phyloP scores from a whole-genome alignment of 2,329 filamentous ascomycete genomes.

The Periconia sp. region DNA sequence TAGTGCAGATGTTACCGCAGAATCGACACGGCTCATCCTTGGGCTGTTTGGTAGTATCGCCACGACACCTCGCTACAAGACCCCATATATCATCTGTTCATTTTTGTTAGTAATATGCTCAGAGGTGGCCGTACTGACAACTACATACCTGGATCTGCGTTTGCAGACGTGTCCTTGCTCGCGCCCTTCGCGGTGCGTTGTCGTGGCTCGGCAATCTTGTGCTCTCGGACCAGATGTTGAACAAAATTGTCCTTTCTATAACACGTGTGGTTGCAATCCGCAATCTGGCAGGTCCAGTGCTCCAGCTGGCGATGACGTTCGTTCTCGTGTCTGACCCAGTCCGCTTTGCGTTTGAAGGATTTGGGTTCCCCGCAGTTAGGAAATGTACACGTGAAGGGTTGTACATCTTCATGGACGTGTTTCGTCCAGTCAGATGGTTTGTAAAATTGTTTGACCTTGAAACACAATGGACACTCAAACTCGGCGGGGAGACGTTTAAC shows the following conservation, averaged over 20 bases:
- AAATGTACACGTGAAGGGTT: conserved; percentile 92
- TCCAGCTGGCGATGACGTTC: conserved; percentile 87
- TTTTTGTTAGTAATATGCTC: conserved; percentile 12
- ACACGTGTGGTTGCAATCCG: conserved; percentile 79
- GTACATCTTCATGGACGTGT: conserved; percentile 90
- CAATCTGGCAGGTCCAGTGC: conserved; percentile 84
- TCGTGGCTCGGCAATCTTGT: conserved; percentile 82
- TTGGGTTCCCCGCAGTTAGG: conserved; percentile 80
- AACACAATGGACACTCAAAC: conserved; percentile 89
- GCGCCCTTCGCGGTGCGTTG: conserved; percentile 63
- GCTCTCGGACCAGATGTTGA: conserved; percentile 87
- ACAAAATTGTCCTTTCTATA: conserved; percentile 91
- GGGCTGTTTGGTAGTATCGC: conserved; percentile 66
- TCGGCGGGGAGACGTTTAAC: conserved; percentile 76
- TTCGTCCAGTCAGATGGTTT: conserved; percentile 98
- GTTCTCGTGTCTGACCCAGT: conserved; percentile 94
- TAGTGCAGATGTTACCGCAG: conserved; percentile 76
- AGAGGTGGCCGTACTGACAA: no score
- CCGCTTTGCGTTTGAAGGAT: conserved; percentile 92
- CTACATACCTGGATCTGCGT: conserved; percentile 27
- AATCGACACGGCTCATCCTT: conserved; percentile 83
- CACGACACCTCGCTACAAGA: conserved; percentile 76
- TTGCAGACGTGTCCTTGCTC: conserved; percentile 31
- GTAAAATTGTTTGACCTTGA: conserved; percentile 78
- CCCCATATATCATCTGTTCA: conserved; percentile 67